Evolutionary conservation across 495 filamentous ascomycete species (phyloP).

Genomic region (Mytilinidion resinicola): DNA sequence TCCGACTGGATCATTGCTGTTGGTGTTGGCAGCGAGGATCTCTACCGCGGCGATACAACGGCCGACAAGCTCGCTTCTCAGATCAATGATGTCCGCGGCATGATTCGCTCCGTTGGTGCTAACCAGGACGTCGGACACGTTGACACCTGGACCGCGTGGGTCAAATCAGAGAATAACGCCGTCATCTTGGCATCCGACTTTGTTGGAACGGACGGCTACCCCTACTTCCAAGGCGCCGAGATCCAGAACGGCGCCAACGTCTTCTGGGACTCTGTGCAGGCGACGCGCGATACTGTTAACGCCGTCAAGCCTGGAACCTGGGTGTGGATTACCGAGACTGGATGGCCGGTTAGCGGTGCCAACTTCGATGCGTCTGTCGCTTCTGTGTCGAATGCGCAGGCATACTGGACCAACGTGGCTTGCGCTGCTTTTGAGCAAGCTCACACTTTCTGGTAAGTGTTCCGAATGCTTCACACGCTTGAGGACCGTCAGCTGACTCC

Average conservation of each 20-base stretch:
- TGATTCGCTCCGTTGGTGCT: slow-evolving; percentile 27
- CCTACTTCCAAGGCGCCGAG: slow-evolving; percentile 23
- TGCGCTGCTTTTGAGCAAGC: slow-evolving; percentile 24
- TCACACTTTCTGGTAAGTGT: slow-evolving; percentile 25
- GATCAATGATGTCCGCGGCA: slow-evolving; percentile 43
- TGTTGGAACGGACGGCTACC: slow-evolving; percentile 26
- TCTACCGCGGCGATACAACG: slow-evolving; percentile 47
- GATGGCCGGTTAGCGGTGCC: slow-evolving; percentile 23
- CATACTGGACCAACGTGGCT: slow-evolving; percentile 30
- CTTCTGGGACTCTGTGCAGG: slow-evolving; percentile 22
- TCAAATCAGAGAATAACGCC: slow-evolving; percentile 21
- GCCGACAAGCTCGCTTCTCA: slow-evolving; percentile 41
- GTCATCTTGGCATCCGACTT: slow-evolving; percentile 29
- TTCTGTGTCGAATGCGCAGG: slow-evolving; percentile 29
- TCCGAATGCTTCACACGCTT: background rate
- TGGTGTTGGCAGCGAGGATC: slow-evolving; percentile 48
- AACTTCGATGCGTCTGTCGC: slow-evolving; percentile 23
- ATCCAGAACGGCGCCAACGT: slow-evolving; percentile 12
- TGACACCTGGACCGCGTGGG: slow-evolving; percentile 27
- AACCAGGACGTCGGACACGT: slow-evolving; percentile 32
- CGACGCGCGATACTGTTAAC: slow-evolving; percentile 23
- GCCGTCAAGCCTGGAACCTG: slow-evolving; percentile 25
- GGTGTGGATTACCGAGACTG: slow-evolving; percentile 32
- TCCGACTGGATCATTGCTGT: slow-evolving; percentile 47
- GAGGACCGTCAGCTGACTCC: background rate